A percentile compares a stretch with the other conserved stretches of the same genome.
phyloP scores from a whole-genome alignment of 768 basidiomycete genomes.

The Lactarius deliciosus region DNA sequence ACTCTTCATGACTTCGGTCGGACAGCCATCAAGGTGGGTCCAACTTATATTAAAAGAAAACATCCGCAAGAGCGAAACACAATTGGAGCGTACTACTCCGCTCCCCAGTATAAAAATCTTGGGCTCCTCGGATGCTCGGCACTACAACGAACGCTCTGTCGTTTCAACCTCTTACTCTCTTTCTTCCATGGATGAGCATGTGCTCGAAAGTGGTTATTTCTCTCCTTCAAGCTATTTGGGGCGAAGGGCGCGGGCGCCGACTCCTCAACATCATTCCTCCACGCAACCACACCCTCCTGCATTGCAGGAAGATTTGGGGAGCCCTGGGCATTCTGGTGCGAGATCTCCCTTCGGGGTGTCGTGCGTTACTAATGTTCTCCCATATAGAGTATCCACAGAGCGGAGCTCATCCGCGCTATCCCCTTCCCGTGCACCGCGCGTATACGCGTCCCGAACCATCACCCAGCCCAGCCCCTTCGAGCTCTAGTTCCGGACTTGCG shows the following conservation, averaged over 20 bases:
- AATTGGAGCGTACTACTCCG: background rate
- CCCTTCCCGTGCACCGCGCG: background rate
- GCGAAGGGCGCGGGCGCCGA: conserved; percentile 18
- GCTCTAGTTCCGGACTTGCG: conserved; percentile 13
- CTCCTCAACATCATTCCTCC: background rate
- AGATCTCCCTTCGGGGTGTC: background rate
- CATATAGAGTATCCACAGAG: conserved; percentile 2
- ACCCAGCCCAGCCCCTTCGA: conserved; percentile 15
- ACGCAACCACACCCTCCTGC: conserved; percentile 5
- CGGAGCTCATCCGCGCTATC: conserved; percentile 4
- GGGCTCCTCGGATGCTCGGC: conserved; percentile 15
- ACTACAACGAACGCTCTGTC: conserved; percentile 10
- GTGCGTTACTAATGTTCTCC: background rate
- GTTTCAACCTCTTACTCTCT: conserved; percentile 9
- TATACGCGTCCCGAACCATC: conserved; percentile 2
- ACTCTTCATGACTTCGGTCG: background rate
- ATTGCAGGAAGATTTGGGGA: background rate
- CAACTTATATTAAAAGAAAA: conserved; percentile 19
- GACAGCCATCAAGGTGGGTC: conserved; percentile 15
- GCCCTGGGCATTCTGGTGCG: conserved; percentile 13
- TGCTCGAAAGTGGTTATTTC: conserved; percentile 1
- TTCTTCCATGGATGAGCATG: conserved; percentile 27
- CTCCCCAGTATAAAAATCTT: conserved; percentile 18
- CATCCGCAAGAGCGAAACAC: background rate
- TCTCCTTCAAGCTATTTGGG: conserved; percentile 15